A percentile compares a stretch with the other conserved stretches of the same genome.
Evolutionary conservation across 352 stramenopile species (phyloP).

Genomic region (Blastocystis sp.): DNA sequence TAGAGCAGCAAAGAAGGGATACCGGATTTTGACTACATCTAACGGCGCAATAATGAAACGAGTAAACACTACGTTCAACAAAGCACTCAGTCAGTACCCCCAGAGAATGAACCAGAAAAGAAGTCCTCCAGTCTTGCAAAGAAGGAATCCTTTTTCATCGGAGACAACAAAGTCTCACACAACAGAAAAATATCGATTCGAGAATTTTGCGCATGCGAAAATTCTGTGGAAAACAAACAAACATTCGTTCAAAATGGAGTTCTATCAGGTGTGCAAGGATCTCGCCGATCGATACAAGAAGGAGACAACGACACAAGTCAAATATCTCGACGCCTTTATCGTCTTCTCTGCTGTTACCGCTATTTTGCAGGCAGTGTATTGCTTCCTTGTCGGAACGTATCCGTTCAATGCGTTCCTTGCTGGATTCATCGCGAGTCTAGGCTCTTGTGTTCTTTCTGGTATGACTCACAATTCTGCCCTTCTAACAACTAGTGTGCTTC

Average conservation of each 20-base stretch:
- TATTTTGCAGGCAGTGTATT: conserved; percentile 44
- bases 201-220: conserved; percentile 9
- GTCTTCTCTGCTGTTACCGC: background rate
- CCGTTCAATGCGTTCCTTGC: conserved; percentile 54
- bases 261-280: conserved; percentile 14
- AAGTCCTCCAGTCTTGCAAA: conserved; percentile 22
- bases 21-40: conserved; percentile 50
- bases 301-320: conserved; percentile 27
- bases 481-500: conserved; percentile 47
- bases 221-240: background rate
- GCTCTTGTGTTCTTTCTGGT: conserved; percentile 45
- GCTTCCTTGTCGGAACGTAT: conserved; percentile 55
- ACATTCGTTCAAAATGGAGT: conserved; percentile 8
- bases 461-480: background rate
- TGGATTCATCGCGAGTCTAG: conserved; percentile 57
- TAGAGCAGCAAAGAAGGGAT: background rate
- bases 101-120: conserved; percentile 19
- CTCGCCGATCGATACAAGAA: conserved; percentile 25
- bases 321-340: conserved; percentile 52
- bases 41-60: conserved; percentile 44
- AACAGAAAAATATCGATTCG: background rate
- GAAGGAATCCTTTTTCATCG: background rate
- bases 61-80: background rate
- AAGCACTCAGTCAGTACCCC: background rate
- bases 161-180: background rate